Percentiles rank a stretch among this genome's conserved stretches.
phyloP scores from a whole-genome alignment of 208 protist genomes.

The Acanthamoeba lenticulata region DNA sequence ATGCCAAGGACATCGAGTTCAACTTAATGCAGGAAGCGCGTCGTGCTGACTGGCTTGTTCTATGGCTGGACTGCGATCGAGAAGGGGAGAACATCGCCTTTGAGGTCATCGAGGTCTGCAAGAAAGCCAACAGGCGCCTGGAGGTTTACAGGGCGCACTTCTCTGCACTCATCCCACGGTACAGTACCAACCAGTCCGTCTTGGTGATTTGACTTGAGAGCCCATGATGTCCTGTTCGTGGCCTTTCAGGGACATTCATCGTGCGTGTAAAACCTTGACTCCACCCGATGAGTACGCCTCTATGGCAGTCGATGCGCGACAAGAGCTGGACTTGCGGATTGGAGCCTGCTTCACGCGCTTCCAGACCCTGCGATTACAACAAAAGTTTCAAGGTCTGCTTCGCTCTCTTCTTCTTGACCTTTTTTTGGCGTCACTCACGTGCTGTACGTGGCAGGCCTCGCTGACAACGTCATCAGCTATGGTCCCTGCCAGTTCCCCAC shows the following conservation, averaged over 20 bases:
- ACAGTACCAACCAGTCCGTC: background rate
- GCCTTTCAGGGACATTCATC: constrained; percentile 79
- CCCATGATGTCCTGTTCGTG: background rate
- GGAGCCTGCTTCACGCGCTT: constrained; percentile 94
- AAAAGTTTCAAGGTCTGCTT: constrained; percentile 73
- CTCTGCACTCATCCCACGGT: constrained; percentile 87
- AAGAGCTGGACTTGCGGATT: constrained; percentile 93
- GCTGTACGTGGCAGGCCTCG: constrained; percentile 34
- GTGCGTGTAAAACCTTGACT: constrained; percentile 78
- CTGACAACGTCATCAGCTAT: constrained; percentile 77
- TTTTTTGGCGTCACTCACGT: too few species aligned
- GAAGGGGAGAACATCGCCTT: constrained; percentile 95
- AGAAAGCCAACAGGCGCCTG: constrained; percentile 74
- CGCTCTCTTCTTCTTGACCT: background rate
- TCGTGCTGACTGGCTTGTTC: constrained; percentile 78
- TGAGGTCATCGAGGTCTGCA: constrained; percentile 90
- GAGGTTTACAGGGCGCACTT: constrained; percentile 87
- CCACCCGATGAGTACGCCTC: constrained; percentile 82
- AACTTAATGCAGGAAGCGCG: constrained; percentile 85
- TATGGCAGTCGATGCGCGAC: constrained; percentile 90
- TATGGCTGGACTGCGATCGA: constrained; percentile 93
- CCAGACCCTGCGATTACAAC: constrained; percentile 87
- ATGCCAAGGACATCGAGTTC: constrained; percentile 87
- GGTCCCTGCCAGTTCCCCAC: constrained; percentile 97
- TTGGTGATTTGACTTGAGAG: background rate